A percentile compares a stretch with the other conserved stretches of the same genome.
Conservation (phyloP, 202 grass and related monocot species). For the Bolboschoenoplectus hybrid region DNA sequence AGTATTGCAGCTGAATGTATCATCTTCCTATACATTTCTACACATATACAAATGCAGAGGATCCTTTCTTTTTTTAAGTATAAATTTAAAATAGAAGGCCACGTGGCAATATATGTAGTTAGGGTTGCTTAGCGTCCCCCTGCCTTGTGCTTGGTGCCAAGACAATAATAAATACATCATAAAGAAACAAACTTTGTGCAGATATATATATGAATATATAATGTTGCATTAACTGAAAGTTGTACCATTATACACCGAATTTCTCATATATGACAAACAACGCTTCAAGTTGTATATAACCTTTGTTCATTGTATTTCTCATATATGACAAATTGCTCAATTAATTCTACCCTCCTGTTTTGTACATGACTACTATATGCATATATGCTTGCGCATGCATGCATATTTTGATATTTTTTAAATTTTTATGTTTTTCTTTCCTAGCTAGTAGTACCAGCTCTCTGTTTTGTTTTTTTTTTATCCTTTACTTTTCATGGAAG, state of each 20-base stretch:
- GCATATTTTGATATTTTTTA: neutral
- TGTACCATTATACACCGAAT: constrained; percentile 12
- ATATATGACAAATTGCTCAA: constrained; percentile 19
- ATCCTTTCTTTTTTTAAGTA: neutral
- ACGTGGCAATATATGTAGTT: neutral
- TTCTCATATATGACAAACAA: constrained; percentile 18
- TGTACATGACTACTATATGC: neutral
- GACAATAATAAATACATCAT: constrained; percentile 41
- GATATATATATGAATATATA: neutral
- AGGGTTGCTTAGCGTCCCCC: constrained; percentile 22
- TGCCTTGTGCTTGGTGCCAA: constrained; percentile 23
- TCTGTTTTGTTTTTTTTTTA: neutral
- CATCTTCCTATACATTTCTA: neutral
- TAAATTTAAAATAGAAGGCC: neutral
- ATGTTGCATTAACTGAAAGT: constrained; percentile 17
- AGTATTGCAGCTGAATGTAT: neutral
- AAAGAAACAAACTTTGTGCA: constrained; percentile 30
- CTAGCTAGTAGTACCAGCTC: neutral
- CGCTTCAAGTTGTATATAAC: neutral
- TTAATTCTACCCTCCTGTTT: constrained; percentile 1
- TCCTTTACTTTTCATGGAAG: constrained; percentile 19
- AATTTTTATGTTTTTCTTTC: neutral
- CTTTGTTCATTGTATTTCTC: constrained; percentile 28
- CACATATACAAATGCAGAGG: neutral
- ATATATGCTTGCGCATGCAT: constrained; percentile 15